phyloP scores from a whole-genome alignment of 345 rosid species.

The Murraya paniculata region DNA sequence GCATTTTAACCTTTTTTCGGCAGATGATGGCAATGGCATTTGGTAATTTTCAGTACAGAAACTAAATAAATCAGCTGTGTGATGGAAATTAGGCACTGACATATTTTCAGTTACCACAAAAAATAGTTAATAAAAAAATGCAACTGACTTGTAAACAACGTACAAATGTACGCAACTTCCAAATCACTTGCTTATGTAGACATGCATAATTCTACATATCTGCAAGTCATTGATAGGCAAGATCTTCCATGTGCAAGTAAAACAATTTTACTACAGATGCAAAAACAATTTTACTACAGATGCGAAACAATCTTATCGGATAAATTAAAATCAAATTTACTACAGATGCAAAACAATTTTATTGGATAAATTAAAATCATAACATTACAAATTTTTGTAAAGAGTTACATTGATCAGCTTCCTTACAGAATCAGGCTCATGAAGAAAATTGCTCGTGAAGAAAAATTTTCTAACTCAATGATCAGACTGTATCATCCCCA shows the following conservation, averaged over 20 bases:
- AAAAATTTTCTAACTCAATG: slow-evolving; percentile 1
- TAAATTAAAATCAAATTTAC: background rate
- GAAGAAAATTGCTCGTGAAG: background rate
- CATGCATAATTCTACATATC: background rate
- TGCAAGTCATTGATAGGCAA: background rate
- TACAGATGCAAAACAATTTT: background rate
- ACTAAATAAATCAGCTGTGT: background rate
- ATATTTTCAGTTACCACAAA: background rate
- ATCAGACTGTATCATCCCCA: background rate
- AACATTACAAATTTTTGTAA: background rate
- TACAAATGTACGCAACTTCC: background rate
- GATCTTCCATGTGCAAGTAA: background rate
- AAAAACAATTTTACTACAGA: background rate
- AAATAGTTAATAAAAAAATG: background rate
- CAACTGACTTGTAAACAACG: background rate
- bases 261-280: background rate
- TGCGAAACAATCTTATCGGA: background rate
- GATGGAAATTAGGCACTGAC: background rate
- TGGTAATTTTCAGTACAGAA: background rate
- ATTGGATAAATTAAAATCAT: background rate
- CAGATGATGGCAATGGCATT: background rate
- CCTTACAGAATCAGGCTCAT: background rate
- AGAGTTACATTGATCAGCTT: background rate
- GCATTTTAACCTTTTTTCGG: background rate
- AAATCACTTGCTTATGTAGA: background rate